These are phyloP conservation scores for Fusarium caatingaense DNA, from an alignment of 2,329 filamentous ascomycete genomes.

Conservation along the genomic window DNA sequence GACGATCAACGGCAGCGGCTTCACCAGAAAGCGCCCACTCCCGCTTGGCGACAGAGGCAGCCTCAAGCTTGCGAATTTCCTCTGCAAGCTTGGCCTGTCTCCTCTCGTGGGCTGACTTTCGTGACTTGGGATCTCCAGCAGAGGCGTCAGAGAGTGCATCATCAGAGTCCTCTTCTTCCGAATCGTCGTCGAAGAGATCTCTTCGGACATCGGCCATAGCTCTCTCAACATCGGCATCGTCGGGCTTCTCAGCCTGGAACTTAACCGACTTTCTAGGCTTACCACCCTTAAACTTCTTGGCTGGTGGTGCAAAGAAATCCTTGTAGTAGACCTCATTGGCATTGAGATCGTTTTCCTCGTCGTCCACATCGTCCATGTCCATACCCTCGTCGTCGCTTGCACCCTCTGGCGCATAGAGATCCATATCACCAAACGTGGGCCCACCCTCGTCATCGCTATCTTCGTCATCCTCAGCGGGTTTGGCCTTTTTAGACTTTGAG, in stretches of 20 bases:
- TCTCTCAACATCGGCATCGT: constrained; percentile 77
- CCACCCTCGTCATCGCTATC: constrained; percentile 79
- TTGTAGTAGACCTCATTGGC: constrained; percentile 91
- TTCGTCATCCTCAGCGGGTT: constrained; percentile 34
- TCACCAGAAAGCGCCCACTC: constrained; percentile 93
- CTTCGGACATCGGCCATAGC: constrained; percentile 89
- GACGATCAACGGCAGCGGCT: constrained; percentile 82
- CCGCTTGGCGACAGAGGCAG: constrained; percentile 87
- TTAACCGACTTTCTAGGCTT: constrained; percentile 58
- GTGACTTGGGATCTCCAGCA: constrained; percentile 76
- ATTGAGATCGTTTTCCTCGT: constrained; percentile 72
- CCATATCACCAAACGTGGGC: constrained; percentile 84
- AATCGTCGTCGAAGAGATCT: constrained; percentile 87
- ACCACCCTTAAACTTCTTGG: constrained; percentile 71
- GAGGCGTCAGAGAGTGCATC: constrained; percentile 74
- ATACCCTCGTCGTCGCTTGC: constrained; percentile 72
- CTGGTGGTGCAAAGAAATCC: constrained; percentile 92
- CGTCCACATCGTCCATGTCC: constrained; percentile 63
- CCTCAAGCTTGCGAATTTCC: constrained; percentile 92
- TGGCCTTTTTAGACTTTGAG: constrained; percentile 46
- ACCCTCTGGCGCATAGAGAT: constrained; percentile 78
- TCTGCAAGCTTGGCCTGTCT: constrained; percentile 86
- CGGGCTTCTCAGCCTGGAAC: constrained; percentile 58
- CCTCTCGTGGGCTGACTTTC: constrained; percentile 86
- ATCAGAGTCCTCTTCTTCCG: constrained; percentile 72